Evolutionary conservation across 495 filamentous ascomycete genomes (phyloP).

Genomic region (Chaetomium cochliodes): DNA sequence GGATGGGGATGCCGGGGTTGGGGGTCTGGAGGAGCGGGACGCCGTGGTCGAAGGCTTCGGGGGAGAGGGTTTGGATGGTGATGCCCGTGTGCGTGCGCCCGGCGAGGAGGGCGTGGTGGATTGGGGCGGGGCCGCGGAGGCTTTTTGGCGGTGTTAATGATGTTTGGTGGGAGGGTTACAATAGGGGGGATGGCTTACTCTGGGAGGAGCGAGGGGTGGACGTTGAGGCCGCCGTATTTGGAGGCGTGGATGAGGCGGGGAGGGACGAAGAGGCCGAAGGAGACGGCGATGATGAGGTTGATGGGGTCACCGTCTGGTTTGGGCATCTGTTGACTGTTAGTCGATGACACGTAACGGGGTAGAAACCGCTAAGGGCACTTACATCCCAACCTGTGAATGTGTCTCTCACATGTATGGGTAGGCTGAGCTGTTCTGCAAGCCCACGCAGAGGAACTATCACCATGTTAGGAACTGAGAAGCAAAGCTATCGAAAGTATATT

Average conservation of each 20-base stretch:
- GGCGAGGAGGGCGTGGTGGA: slow-evolving; percentile 74
- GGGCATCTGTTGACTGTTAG: slow-evolving; percentile 51
- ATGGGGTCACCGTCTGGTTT: slow-evolving; percentile 50
- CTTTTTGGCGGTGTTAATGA: slow-evolving; percentile 37
- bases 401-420: slow-evolving; percentile 71
- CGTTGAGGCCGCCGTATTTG: slow-evolving; percentile 83
- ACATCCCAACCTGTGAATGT: slow-evolving; percentile 82
- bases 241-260: slow-evolving; percentile 64
- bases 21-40: slow-evolving; percentile 63
- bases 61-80: slow-evolving; percentile 81
- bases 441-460: slow-evolving; percentile 68
- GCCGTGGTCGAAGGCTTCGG: slow-evolving; percentile 72
- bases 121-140: slow-evolving; percentile 69
- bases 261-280: slow-evolving; percentile 89
- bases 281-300: slow-evolving; percentile 91
- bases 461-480: neutral
- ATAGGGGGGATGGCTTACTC: slow-evolving; percentile 53
- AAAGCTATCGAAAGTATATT: slow-evolving; percentile 6
- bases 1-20: slow-evolving; percentile 34
- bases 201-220: slow-evolving; percentile 92
- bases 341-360: neutral
- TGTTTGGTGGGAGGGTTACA: slow-evolving; percentile 5
- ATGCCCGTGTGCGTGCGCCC: slow-evolving; percentile 60
- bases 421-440: slow-evolving; percentile 58
- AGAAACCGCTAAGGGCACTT: slow-evolving; percentile 27